Base-by-base conservation (phyloP, 306 rosid genomes). In the Acacia confusa region DNA sequence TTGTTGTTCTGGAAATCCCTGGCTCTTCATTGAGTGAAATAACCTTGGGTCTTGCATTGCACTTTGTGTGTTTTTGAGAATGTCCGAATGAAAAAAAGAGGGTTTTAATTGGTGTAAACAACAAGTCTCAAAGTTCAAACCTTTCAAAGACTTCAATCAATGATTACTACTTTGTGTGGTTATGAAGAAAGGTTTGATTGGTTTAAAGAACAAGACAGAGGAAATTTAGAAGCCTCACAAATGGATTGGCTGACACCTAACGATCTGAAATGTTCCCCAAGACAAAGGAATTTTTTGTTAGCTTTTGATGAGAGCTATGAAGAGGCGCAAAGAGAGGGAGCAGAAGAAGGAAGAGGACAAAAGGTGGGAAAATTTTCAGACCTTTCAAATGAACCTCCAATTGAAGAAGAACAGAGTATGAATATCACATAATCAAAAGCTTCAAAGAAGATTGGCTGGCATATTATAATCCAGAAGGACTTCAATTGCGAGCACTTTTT, bases 1-100 rank as follows among this genome's bases (percentile, higher is more conserved):
- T 82, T 88, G 97, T 82, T 88, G 97, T 74, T 94, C 98, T 6
- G 94, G 97, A 79, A 91, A 94, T 0, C 88, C 92, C 71, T 95
- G 88, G 74, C 34, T 41, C 68, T 90, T 83, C 16, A 87, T 58
- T 65, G 89, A 38, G 22, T 87, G 94, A 8, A 83, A 83, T 32
- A 88, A 16, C 3, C 83, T 70, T 50, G 95, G 92, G 84, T 86
- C 92, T 81, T 91, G 94, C 98, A 92, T 92, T 86, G 75, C 58
- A 44, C 74, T 69, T 36, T 11, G 12, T n/a, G 36, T 70, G 61
- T 65, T 60, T 34, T 10, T n/a, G 27, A 9, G 50, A 64, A 70
- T 69, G 38, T 0, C 43, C 28, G 5, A 28, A 14, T 6, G 55
- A 24, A 25, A 44, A 22, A 2, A 22, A 63, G 55, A 12, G 38